Base-by-base conservation (phyloP, 352 stramenopile genomes). In the Phytophthora boehmeriae region DNA sequence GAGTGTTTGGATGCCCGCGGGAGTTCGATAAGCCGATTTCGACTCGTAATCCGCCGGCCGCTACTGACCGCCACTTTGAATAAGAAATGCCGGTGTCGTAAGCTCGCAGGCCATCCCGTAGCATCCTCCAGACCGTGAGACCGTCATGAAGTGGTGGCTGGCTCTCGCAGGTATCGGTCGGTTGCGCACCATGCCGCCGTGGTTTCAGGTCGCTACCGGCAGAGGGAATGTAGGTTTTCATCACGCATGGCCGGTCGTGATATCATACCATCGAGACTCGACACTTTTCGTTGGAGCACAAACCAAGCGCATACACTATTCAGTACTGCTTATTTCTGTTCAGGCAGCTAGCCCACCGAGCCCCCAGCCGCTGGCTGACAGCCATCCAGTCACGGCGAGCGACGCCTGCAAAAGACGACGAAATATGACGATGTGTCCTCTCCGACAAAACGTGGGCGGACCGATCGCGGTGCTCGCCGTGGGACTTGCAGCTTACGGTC, bases 381-480 rank as follows among this genome's bases (percentile, higher is more conserved):
- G 25, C 25, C 36, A 35, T 51, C 17, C 43, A 30, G 25, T 30
- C 25, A 30, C 25, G 25, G 25, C 25, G 25, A 6, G 25, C 25
- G 55, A 61, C 48, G 56, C 44, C 35, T 16, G 17, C 51, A 38
- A 56, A 49, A 30, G 27, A 49, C 43, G 52, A 59, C 61, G 42
- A 25, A 58, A 62, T 57, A 61, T 32, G 42, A 22, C 56, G 28
- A 70, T 57, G 50, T 54, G 57, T 59, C 44, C 61, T 46, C 16
- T 10, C 42, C 35, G 35, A 42, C 9, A 23, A 6, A 6, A 30
- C 25, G 25, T 30, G 25, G 25, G 25, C 25, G 25, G 25, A 30
- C 25, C 25, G 25, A 30, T 30, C 25, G 25, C 25, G 25, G 25
- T 30, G 6, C 25, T 30, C 25, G 25, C 25, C 25, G 25, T 30